Percentiles rank a stretch among this genome's conserved stretches.
Evolutionary conservation across 2,329 filamentous ascomycete genomes (phyloP).

Genomic region (Arthroderma uncinatum): DNA sequence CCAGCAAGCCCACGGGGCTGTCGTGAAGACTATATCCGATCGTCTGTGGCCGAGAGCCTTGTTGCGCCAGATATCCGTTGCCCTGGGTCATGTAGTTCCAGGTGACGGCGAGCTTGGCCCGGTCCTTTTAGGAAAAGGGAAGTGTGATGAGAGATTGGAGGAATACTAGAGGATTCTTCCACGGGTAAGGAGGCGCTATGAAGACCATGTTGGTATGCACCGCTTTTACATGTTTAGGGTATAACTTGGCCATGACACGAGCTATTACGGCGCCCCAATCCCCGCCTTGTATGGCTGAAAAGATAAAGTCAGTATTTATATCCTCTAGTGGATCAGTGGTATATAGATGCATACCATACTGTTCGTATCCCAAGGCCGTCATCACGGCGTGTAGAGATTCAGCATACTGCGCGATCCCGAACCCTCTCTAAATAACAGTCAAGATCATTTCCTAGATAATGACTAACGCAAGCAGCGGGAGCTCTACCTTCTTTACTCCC

Average conservation of each 20-base stretch:
- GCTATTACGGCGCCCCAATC: slow-evolving; percentile 60
- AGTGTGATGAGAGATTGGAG: slow-evolving; percentile 21
- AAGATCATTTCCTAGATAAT: slow-evolving; percentile 1
- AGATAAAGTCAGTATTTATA: neutral
- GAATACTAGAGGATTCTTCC: slow-evolving; percentile 46
- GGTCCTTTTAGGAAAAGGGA: slow-evolving; percentile 22
- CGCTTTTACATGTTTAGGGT: slow-evolving; percentile 47
- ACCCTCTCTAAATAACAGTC: slow-evolving; percentile 31
- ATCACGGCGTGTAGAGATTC: slow-evolving; percentile 58
- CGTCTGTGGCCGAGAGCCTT: slow-evolving; percentile 61
- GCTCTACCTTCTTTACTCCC: slow-evolving; percentile 24
- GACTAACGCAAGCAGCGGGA: slow-evolving; percentile 9
- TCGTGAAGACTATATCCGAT: slow-evolving; percentile 59
- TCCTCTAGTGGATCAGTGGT: neutral
- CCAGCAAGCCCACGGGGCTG: slow-evolving; percentile 57
- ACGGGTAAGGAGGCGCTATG: slow-evolving; percentile 38
- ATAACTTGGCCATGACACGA: slow-evolving; percentile 48
- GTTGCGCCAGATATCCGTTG: slow-evolving; percentile 43
- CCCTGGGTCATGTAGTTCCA: slow-evolving; percentile 16
- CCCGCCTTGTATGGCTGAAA: slow-evolving; percentile 46
- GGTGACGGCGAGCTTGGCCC: slow-evolving; percentile 18
- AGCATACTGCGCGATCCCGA: slow-evolving; percentile 50
- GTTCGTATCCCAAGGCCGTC: slow-evolving; percentile 52
- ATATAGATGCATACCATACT: slow-evolving; percentile 38
- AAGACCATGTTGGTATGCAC: slow-evolving; percentile 52